Evolutionary conservation across 495 filamentous ascomycete genomes (phyloP).

Genomic region (Cercophora newfieldiana): DNA sequence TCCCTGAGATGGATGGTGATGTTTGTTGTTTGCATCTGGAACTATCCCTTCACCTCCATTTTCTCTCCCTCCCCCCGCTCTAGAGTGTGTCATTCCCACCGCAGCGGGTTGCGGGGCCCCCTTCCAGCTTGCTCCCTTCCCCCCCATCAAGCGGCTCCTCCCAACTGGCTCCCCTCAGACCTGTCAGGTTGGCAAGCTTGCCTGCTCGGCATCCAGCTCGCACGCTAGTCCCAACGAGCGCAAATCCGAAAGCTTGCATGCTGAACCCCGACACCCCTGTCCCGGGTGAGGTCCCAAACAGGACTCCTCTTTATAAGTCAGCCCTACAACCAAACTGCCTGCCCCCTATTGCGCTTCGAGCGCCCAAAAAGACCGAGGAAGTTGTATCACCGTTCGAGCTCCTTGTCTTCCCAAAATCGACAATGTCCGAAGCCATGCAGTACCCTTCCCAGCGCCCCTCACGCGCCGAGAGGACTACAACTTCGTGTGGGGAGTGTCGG

Average conservation of each 20-base stretch:
- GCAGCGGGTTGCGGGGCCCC: not conserved
- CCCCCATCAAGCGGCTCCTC: conserved; percentile 1
- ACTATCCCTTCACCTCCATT: not conserved
- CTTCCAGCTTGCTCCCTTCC: not conserved
- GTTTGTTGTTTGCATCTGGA: not conserved
- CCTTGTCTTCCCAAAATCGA: conserved; percentile 14
- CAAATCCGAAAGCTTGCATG: conserved; percentile 36
- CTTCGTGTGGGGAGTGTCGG: conserved; percentile 43
- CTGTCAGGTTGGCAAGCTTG: conserved; percentile 2
- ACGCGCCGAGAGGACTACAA: conserved; percentile 40
- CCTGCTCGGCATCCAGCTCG: conserved; percentile 14
- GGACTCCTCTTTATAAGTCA: conserved; percentile 35
- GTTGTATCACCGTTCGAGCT: conserved; percentile 6
- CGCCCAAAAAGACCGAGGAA: conserved; percentile 9
- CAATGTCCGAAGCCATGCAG: conserved; percentile 40
- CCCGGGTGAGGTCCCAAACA: conserved; percentile 17
- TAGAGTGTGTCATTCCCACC: not conserved
- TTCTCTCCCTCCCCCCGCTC: not conserved
- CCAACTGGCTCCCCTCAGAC: not conserved
- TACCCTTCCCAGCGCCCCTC: conserved; percentile 18
- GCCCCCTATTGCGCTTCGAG: not conserved
- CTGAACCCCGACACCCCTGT: conserved; percentile 22
- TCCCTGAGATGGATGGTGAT: not conserved
- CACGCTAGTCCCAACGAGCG: conserved; percentile 34
- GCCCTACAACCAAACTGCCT: conserved; percentile 29